phyloP scores from a whole-genome alignment of 2,329 filamentous ascomycete species.

The Clonostachys sp. region DNA sequence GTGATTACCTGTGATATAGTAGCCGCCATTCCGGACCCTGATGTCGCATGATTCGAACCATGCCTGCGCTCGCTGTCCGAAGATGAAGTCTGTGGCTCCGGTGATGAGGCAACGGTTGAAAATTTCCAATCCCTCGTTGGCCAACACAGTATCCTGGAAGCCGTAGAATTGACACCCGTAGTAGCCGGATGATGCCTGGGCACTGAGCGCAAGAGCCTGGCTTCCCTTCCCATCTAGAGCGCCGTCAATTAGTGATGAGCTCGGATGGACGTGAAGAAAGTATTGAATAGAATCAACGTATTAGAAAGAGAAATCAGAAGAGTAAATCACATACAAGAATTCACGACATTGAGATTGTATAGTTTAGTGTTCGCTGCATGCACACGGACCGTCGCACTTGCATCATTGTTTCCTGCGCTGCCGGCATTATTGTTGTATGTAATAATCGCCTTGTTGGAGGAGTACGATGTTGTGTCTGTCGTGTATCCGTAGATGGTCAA shows the following conservation, averaged over 20 bases:
- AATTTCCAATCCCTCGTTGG: conserved; percentile 38
- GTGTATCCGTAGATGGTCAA: conserved; percentile 58
- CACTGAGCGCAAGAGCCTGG: conserved; percentile 40
- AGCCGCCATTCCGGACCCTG: conserved; percentile 20
- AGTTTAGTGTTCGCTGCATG: conserved; percentile 46
- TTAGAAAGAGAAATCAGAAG: too few species aligned
- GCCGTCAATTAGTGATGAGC: conserved; percentile 5
- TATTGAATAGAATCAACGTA: too few species aligned
- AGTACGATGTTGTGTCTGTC: conserved; percentile 42
- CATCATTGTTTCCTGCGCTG: conserved; percentile 43
- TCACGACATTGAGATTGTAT: conserved; percentile 54
- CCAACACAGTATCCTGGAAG: conserved; percentile 44
- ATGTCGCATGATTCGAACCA: conserved; percentile 38
- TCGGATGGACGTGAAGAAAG: too few species aligned
- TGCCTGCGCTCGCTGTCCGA: conserved; percentile 27
- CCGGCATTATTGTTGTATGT: conserved; percentile 27
- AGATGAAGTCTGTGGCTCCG: conserved; percentile 37
- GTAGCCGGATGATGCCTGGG: conserved; percentile 36
- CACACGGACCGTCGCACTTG: conserved; percentile 37
- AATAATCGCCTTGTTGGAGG: conserved; percentile 52
- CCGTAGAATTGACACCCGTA: conserved; percentile 40
- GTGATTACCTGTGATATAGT: conserved; percentile 30
- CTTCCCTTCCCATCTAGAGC: conserved; percentile 28
- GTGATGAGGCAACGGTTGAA: conserved; percentile 36
- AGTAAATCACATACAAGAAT: conserved; percentile 32